A percentile compares a stretch with the other conserved stretches of the same genome.
These are phyloP conservation scores for Chrysophaeum taylorii DNA, from an alignment of 352 stramenopile genomes.

Conservation along the genomic window DNA sequence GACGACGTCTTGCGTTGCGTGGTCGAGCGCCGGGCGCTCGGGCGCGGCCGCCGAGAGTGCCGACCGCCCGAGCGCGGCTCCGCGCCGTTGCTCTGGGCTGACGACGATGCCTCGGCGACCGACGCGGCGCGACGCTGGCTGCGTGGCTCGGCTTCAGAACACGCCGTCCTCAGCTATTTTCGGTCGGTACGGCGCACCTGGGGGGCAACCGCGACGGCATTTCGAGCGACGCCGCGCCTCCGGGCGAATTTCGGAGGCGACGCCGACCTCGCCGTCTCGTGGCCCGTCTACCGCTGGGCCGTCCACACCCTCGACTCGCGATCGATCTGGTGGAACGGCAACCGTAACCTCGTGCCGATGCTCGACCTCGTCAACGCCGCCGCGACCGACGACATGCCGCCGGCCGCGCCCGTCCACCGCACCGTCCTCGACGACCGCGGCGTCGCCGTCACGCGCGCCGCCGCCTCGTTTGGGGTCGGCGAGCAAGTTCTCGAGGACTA, in stretches of 20 bases:
- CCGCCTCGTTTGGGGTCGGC: not conserved
- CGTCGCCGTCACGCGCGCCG: not conserved
- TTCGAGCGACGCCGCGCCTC: too few species aligned
- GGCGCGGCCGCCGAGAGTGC: too few species aligned
- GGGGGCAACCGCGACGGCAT: too few species aligned
- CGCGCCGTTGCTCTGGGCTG: too few species aligned
- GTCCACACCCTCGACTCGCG: slow-evolving; percentile 70
- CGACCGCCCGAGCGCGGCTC: too few species aligned
- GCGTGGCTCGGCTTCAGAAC: too few species aligned
- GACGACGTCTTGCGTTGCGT: slow-evolving; percentile 28
- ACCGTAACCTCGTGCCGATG: slow-evolving; percentile 73
- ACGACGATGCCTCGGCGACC: too few species aligned
- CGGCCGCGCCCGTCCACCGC: slow-evolving; percentile 41
- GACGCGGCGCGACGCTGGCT: too few species aligned
- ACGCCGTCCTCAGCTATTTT: too few species aligned
- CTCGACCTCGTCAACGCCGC: slow-evolving; percentile 85
- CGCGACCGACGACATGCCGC: slow-evolving; percentile 33
- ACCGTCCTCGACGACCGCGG: slow-evolving; percentile 28
- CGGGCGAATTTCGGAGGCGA: not conserved
- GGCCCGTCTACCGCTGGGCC: slow-evolving; percentile 59
- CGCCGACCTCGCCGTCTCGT: slow-evolving; percentile 31
- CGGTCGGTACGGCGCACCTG: too few species aligned
- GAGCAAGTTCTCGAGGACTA: slow-evolving; percentile 79
- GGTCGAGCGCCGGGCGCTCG: not conserved
- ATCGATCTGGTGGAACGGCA: slow-evolving; percentile 78